Evolutionary conservation across 768 basidiomycete species (phyloP).

Genomic region (Amanita rimosa): DNA sequence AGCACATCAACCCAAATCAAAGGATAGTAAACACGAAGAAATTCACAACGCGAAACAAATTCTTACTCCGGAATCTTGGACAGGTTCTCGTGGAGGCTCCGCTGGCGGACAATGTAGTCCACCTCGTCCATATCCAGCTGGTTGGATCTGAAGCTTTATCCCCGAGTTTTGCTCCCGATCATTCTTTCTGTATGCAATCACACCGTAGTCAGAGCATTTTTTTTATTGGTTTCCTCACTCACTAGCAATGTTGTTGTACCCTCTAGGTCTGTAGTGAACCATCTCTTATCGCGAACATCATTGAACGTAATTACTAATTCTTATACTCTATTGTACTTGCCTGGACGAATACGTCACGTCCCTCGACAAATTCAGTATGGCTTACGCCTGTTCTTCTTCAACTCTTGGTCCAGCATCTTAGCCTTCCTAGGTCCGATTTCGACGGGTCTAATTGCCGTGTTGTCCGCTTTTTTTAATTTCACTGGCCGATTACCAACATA

Average conservation of each 20-base stretch:
- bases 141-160: conserved; percentile 31
- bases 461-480: conserved; percentile 90
- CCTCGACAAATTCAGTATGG: conserved; percentile 45
- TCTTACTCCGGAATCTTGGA: conserved; percentile 37
- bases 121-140: conserved; percentile 26
- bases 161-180: not conserved
- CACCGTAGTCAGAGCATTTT: not conserved
- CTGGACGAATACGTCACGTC: not conserved
- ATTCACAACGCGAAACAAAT: conserved; percentile 18
- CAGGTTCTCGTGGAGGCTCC: conserved; percentile 19
- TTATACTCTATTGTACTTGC: conserved; percentile 5
- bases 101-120: conserved; percentile 16
- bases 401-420: conserved; percentile 75
- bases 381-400: conserved; percentile 85
- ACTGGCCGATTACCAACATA: conserved; percentile 99
- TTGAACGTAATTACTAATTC: not conserved
- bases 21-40: conserved; percentile 10
- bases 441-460: conserved; percentile 76
- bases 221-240: not conserved
- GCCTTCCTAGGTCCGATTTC: conserved; percentile 93
- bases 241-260: not conserved
- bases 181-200: not conserved
- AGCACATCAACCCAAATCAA: conserved; percentile 9
- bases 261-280: conserved; percentile 1
- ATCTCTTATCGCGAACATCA: not conserved